Base-by-base conservation (phyloP, 1,284 basidiomycete species). In the Coniferiporia weirii region DNA sequence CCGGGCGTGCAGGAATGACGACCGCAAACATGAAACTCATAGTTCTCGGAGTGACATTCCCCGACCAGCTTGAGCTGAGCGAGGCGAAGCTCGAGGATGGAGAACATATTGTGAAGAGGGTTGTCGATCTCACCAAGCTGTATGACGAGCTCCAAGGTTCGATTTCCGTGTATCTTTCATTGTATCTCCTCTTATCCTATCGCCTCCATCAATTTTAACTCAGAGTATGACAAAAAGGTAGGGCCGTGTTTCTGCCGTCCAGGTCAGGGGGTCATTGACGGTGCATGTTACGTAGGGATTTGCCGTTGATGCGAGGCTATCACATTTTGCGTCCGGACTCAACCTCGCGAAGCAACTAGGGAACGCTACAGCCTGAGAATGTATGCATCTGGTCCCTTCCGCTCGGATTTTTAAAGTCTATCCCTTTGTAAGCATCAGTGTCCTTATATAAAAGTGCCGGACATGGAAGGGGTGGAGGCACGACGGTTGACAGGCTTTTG, bases 21-120 rank as follows among this genome's bases (percentile, higher is more conserved):
- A 91, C 83, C 53, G 86, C 91, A 22, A 89, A 87, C 65, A 90
- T 93, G 85, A 87, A 88, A 68, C 79, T 92, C 19, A 78, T 91
- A 57, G 73, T 82, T 34, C 76, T 91, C 22, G 78, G 79, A 59
- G 85, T 93, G 1, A 72, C 77, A 1, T 76, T 91, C 35, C 73
- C 80, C 13, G 84, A 82, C 63, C 70, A 80, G 65, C 71, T 91
- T 62, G 80, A 84, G 64, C 71, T 71, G 8, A 87, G 88, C 0
- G 72, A 75, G 6, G 81, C 88, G 58, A 80, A 86, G 56, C 80
- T 91, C 1, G 89, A 92, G n/a, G 75, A 80, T 44, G 94, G 93
- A 15, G 93, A 94, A 71, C 84, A 88, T 65, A 94, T 97, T 63
- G 79, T 86, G 44, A 84, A 81, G 57, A 80, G 83, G 40, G 79